These are phyloP conservation scores for Candida glucosophila DNA, from an alignment of 1,139 yeast genomes.

Conservation along the genomic window DNA sequence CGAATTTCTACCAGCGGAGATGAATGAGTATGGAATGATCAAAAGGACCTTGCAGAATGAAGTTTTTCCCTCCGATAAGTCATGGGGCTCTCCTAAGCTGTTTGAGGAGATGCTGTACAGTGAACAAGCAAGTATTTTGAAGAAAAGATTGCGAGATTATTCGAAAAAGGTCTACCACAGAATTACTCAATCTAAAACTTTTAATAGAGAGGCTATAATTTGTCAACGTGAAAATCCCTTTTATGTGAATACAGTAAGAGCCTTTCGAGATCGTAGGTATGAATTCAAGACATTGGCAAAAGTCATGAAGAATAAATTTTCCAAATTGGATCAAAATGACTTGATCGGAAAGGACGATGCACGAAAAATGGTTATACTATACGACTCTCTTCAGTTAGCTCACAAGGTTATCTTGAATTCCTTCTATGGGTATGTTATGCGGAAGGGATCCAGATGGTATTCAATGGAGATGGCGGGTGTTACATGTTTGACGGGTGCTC, in stretches of 20 bases:
- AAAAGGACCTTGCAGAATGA: constrained; percentile 78
- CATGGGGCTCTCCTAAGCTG: constrained; percentile 46
- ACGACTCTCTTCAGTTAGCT: constrained; percentile 92
- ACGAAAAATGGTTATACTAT: constrained; percentile 83
- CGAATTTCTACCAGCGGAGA: constrained; percentile 84
- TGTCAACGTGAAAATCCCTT: constrained; percentile 98
- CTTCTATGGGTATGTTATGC: constrained; percentile 96
- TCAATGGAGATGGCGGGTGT: constrained; percentile 99
- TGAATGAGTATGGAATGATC: constrained; percentile 87
- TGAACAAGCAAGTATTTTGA: constrained; percentile 72
- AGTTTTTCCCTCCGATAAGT: constrained; percentile 56
- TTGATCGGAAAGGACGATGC: constrained; percentile 70
- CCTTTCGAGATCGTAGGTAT: constrained; percentile 92
- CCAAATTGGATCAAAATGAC: constrained; percentile 45
- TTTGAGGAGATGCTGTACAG: constrained; percentile 70
- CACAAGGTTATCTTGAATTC: constrained; percentile 96
- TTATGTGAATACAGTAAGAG: constrained; percentile 88
- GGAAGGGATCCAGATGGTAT: constrained; percentile 98
- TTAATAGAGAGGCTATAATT: constrained; percentile 86
- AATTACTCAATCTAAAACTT: constrained; percentile 72
- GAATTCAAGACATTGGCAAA: constrained; percentile 92
- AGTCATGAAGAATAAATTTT: constrained; percentile 82
- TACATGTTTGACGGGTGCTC: constrained; percentile 96
- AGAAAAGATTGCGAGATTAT: constrained; percentile 76
- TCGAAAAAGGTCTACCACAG: constrained; percentile 80